Conservation (phyloP, 2,329 filamentous ascomycete species). For the Diaporthe citri region DNA sequence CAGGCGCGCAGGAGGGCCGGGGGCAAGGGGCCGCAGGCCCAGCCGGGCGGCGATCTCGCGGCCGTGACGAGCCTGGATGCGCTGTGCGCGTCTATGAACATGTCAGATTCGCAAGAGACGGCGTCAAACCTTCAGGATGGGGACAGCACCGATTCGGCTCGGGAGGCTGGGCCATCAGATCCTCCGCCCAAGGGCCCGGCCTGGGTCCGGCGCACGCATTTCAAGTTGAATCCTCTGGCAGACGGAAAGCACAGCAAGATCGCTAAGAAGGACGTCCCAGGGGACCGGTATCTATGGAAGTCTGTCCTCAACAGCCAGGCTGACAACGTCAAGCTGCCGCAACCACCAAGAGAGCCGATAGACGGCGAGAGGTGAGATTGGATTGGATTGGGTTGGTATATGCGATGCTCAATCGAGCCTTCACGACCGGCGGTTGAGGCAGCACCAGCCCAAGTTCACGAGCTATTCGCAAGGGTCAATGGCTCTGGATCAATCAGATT, state of each 20-base stretch:
- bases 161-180: background rate
- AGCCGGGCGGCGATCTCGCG: constrained; percentile 14
- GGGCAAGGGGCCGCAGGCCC: background rate
- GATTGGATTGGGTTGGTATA: background rate
- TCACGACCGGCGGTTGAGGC: background rate
- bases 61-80: constrained; percentile 21
- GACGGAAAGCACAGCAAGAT: background rate
- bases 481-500: background rate
- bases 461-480: background rate
- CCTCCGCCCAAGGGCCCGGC: background rate
- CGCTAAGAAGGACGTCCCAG: background rate
- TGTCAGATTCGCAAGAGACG: too few relatives aligned
- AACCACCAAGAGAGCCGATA: background rate
- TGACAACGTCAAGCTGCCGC: background rate
- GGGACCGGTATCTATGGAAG: background rate
- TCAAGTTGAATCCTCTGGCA: constrained; percentile 18
- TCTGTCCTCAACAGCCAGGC: background rate
- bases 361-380: background rate
- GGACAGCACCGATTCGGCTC: background rate
- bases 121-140: background rate
- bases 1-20: constrained; percentile 32
- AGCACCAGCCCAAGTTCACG: background rate
- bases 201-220: constrained; percentile 11
- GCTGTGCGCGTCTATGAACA: background rate
- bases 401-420: background rate